Percentiles rank a stretch among this genome's conserved stretches.
Conservation (phyloP, 2,329 filamentous ascomycete genomes). For the Alternaria incomplexa region DNA sequence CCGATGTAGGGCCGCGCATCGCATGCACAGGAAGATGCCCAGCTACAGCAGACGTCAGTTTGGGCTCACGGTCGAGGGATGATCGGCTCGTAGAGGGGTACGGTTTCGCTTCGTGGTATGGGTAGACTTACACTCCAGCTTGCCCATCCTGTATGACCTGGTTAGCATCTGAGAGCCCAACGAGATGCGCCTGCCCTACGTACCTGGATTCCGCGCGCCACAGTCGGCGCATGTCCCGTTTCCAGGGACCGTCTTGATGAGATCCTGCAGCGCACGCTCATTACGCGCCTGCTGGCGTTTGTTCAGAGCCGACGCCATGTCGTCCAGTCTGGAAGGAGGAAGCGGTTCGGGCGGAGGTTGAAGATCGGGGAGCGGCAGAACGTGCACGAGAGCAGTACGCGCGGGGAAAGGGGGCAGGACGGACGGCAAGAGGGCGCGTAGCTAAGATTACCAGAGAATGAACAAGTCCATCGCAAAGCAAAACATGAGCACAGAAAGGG, state of each 20-base stretch:
- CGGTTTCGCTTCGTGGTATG: not conserved
- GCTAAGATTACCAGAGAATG: conserved; percentile 11
- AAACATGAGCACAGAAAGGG: conserved; percentile 21
- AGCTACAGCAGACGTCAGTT: conserved; percentile 62
- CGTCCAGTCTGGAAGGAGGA: conserved; percentile 22
- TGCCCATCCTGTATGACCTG: conserved; percentile 74
- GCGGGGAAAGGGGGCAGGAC: conserved; percentile 16
- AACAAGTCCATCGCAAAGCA: conserved; percentile 22
- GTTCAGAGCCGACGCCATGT: conserved; percentile 77
- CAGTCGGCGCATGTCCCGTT: conserved; percentile 97
- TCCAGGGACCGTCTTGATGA: conserved; percentile 81
- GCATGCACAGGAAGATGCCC: conserved; percentile 96
- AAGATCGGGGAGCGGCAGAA: conserved; percentile 26
- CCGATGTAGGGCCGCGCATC: conserved; percentile 92
- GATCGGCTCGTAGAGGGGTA: not conserved
- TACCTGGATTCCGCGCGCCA: conserved; percentile 88
- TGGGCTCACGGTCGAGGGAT: not conserved
- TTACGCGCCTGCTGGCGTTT: conserved; percentile 99
- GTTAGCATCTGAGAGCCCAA: conserved; percentile 34
- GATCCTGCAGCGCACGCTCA: conserved; percentile 87
- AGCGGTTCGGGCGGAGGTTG: conserved; percentile 24
- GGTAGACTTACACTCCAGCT: conserved; percentile 82
- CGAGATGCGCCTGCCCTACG: conserved; percentile 40
- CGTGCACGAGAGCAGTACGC: conserved; percentile 24
- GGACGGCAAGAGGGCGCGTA: conserved; percentile 17